Evolutionary conservation across 2,329 filamentous ascomycete species (phyloP), one percentile per base, ranked within the genome.

Genomic region (Colletotrichum eleusines): DNA sequence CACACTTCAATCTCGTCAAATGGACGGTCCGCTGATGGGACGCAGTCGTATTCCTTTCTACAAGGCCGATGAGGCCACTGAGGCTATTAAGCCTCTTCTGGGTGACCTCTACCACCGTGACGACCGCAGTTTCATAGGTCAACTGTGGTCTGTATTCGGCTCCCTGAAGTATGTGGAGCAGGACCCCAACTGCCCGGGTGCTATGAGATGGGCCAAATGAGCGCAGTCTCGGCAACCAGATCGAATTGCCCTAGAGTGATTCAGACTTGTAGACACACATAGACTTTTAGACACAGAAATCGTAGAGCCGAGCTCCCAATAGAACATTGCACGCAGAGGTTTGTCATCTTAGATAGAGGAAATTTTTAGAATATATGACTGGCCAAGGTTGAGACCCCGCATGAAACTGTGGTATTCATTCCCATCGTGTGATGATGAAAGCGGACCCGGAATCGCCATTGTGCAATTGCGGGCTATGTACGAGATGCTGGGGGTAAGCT

Each of bases 21-120:
- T 23, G 20, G 16, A 42, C 2, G 1, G 12, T 26, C 40, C 5
- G 3, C 31, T 71, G 62, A 68, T 74, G 65, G 50, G 60, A 8
- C n/a, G 16, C 63, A 83, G 81, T 33, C 79, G 81, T 44, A 89
- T 90, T 55, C 88, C 88, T 18, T 89, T 89, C 78, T 90, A 90
- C 81, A 82, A 88, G 74, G 87, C 87, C 28, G 84, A 87, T 71
- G 85, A 88, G 76, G 88, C 88, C n/a, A 88, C 87, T 12, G 81
- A 84, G 68, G 85, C 87, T 46, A 87, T 90, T 76, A 83, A 82
- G 75, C 84, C 84, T 12, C 79, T 90, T n/a, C 83, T 90, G 23
- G 88, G 88, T 9, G 81, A 85, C 38, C 80, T 86, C 64, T 90
- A 90, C 79, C 82, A 82, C 76, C 76, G 79, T 11, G 85, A 87